A percentile compares a stretch with the other conserved stretches of the same genome.
Evolutionary conservation across 2,329 filamentous ascomycete species (phyloP).

Genomic region (Trichophyton schoenleinii): DNA sequence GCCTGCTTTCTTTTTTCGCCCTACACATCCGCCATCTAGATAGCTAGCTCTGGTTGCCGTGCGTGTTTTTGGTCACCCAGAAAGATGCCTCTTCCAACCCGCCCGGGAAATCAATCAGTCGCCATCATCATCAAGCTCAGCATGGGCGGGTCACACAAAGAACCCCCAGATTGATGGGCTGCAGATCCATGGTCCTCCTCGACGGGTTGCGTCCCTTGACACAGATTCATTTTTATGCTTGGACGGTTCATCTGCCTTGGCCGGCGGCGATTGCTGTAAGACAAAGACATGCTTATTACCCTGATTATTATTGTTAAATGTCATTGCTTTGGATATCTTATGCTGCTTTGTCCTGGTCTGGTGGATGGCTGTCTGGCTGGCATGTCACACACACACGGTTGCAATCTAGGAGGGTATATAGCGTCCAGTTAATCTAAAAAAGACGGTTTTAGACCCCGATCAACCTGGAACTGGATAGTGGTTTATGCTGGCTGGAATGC

Average conservation of each 20-base stretch:
- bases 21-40: neutral
- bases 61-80: neutral
- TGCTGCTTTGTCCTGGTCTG: neutral
- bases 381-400: neutral
- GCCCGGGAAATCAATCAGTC: no score
- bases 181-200: constrained; percentile 1
- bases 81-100: neutral
- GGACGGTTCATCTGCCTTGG: neutral
- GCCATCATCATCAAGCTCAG: constrained; percentile 1
- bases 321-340: no score
- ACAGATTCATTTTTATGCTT: neutral
- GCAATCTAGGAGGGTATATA: neutral
- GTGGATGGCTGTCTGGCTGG: constrained; percentile 2
- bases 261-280: neutral
- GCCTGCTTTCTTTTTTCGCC: neutral
- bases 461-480: neutral
- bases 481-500: neutral
- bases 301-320: neutral
- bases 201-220: neutral
- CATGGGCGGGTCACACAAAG: neutral
- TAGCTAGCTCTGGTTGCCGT: neutral
- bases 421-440: neutral
- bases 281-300: neutral
- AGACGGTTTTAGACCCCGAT: neutral
- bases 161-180: neutral